Conservation (phyloP, 139 green algal genomes). For the Picochlorum sp. region DNA sequence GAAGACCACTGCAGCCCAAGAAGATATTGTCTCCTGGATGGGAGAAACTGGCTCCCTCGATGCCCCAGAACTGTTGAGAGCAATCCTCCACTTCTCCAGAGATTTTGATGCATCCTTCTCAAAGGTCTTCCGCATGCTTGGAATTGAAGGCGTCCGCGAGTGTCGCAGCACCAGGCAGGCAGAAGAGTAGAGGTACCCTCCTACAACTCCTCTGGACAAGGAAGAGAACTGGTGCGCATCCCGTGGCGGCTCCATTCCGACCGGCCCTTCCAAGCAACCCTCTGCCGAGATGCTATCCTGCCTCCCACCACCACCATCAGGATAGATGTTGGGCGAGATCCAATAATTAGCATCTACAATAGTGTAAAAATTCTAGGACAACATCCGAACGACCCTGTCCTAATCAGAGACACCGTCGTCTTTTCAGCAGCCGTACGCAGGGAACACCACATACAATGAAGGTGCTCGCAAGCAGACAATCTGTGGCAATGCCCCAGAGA, state of each 20-base stretch:
- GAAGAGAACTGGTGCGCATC: too few relatives aligned
- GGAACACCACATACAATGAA: constrained; percentile 2
- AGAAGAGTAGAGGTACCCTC: too few relatives aligned
- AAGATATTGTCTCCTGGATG: constrained; percentile 14
- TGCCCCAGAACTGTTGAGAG: constrained; percentile 8
- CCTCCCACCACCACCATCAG: too few relatives aligned
- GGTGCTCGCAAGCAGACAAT: not conserved
- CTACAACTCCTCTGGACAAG: too few relatives aligned
- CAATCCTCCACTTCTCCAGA: constrained; percentile 12
- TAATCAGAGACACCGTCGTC: not conserved
- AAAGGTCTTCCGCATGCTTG: not conserved
- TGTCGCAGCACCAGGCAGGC: too few relatives aligned
- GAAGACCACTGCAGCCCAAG: constrained; percentile 5
- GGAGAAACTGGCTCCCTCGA: constrained; percentile 16
- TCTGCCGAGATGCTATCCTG: too few relatives aligned
- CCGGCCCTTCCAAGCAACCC: too few relatives aligned
- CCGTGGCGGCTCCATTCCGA: too few relatives aligned
- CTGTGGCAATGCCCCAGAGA: not conserved
- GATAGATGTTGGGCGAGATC: too few relatives aligned
- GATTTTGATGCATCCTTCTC: constrained; percentile 24
- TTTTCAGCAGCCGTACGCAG: constrained; percentile 4
- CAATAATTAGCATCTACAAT: too few relatives aligned
- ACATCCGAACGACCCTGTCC: too few relatives aligned
- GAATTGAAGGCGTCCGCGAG: not conserved
- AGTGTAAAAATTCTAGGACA: too few relatives aligned